Evolutionary conservation across 2,329 filamentous ascomycete genomes (phyloP), one percentile per base, ranked within the genome.

Genomic region (Neonectria coccinea): DNA sequence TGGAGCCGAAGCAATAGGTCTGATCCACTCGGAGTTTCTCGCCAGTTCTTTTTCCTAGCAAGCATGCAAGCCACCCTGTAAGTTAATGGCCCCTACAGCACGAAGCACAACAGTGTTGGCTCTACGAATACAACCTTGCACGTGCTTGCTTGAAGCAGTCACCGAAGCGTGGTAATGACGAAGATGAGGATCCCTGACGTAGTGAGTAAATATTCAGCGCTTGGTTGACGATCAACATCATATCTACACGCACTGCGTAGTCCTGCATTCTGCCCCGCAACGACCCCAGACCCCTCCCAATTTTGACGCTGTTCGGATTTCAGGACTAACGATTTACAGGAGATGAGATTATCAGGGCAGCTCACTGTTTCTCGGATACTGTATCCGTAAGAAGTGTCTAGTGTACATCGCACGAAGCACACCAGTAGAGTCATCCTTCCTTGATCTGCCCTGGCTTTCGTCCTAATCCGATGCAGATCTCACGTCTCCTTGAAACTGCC

Each of bases 21-120:
- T 69, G 67, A 68, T 72, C 70, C 70, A 73, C 70, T 59, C n/a
- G 22, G 54, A 44, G 54, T 11, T 20, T 11, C 39, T 42, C n/a
- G 18, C 18, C n/a, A 18, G 8, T 70, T 72, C 48, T 57, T 54
- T 60, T 68, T 66, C 59, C 58, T 53, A 67, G 58, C 68, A 72
- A 25, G 25, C 25, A 25, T 25, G 25, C 25, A 25, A 71, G 62
- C 70, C 68, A 70, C 61, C 52, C 39, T 41, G 54, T 52, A 44
- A 22, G 22, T 22, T 22, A 22, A 60, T 55, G 50, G 56, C 56
- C 52, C 53, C 14, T 29, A n/a, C 45, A 12, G 25, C n/a, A 51
- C n/a, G 29, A n/a, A 14, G 16, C 27, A 29, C 47, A 27, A 14
- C 27, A 33, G 2, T n/a, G 36, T 12, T 39, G 14, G 6, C 14